These are phyloP conservation scores for Esteya vermicola DNA, from an alignment of 2,329 filamentous ascomycete species.

Conservation along the genomic window DNA sequence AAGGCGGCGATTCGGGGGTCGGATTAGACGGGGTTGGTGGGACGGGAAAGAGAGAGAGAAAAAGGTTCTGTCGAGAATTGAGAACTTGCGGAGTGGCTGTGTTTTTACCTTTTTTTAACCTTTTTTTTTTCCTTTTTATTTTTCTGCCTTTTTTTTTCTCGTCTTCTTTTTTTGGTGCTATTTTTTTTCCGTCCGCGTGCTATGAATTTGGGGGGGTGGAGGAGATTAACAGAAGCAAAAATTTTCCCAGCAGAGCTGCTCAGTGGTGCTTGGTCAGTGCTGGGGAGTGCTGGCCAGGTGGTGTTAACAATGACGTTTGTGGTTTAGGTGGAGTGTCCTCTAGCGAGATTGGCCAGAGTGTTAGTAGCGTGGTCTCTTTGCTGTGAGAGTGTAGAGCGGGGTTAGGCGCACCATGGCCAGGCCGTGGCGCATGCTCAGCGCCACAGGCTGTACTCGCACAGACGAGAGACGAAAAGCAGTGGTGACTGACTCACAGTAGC, in stretches of 20 bases:
- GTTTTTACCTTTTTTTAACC: conserved; percentile 3
- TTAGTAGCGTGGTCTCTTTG: conserved; percentile 3
- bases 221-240: conserved; percentile 4
- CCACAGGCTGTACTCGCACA: not conserved
- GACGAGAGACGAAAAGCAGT: not conserved
- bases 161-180: not conserved
- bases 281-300: too few relatives aligned
- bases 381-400: conserved; percentile 7
- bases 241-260: conserved; percentile 8
- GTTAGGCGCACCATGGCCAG: conserved; percentile 2
- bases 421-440: not conserved
- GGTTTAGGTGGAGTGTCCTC: conserved; percentile 1
- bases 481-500: too few relatives aligned
- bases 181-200: too few relatives aligned
- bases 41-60: conserved; percentile 6
- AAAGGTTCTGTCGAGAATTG: conserved; percentile 5
- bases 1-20: not conserved
- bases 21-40: not conserved
- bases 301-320: conserved; percentile 11
- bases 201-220: conserved; percentile 6
- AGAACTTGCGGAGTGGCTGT: conserved; percentile 5
- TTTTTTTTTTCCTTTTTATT: conserved; percentile 2
- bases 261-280: too few relatives aligned
- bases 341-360: conserved; percentile 4
- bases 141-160: not conserved